phyloP scores from a whole-genome alignment of 495 filamentous ascomycete species.

The Xylaria grammica region DNA sequence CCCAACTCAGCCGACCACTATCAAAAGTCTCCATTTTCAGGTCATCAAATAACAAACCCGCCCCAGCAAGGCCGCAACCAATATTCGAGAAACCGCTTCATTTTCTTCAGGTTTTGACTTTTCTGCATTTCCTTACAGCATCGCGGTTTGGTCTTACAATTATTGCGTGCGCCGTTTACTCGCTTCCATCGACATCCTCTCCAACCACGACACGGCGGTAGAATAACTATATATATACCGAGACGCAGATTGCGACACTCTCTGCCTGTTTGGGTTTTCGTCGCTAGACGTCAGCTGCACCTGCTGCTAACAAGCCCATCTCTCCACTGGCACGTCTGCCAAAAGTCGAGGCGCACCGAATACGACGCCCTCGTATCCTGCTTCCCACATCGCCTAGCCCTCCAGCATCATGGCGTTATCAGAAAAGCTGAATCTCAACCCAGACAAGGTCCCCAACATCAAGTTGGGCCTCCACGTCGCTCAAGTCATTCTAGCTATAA shows the following conservation, averaged over 20 bases:
- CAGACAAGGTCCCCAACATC: slow-evolving; percentile 58
- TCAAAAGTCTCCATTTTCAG: not conserved
- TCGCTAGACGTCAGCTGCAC: not conserved
- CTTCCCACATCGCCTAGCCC: slow-evolving; percentile 10
- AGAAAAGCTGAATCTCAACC: slow-evolving; percentile 53
- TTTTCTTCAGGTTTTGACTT: not conserved
- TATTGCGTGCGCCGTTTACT: slow-evolving; percentile 3
- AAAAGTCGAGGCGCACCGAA: slow-evolving; percentile 1
- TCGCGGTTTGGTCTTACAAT: not conserved
- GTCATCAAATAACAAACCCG: slow-evolving; percentile 15
- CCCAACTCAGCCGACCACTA: slow-evolving; percentile 10
- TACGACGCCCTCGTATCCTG: not conserved
- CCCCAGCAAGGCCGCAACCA: not conserved
- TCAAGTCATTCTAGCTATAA: slow-evolving; percentile 71
- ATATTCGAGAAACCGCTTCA: not conserved
- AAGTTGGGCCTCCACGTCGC: slow-evolving; percentile 62
- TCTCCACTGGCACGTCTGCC: slow-evolving; percentile 1
- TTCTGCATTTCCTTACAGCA: not conserved
- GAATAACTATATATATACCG: not conserved
- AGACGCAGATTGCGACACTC: slow-evolving; percentile 9
- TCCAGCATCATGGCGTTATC: slow-evolving; percentile 32
- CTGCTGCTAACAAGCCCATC: not conserved
- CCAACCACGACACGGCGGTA: not conserved
- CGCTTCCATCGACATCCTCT: not conserved
- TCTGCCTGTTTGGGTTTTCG: not conserved